Conservation (phyloP, 495 filamentous ascomycete genomes). For the Glonium stellatum region DNA sequence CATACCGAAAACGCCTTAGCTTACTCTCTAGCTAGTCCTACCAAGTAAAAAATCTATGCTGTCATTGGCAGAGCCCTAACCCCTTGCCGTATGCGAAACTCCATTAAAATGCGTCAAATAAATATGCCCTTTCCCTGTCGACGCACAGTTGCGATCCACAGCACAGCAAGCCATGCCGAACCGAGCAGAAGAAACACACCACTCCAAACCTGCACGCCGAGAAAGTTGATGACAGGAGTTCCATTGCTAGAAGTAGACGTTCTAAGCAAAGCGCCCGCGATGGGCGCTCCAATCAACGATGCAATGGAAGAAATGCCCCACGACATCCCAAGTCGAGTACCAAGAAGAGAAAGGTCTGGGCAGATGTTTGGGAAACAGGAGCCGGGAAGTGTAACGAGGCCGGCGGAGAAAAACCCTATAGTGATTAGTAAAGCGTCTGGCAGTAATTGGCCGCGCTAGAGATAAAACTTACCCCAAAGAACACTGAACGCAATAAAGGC, state of each 20-base stretch:
- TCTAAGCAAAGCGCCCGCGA: slow-evolving; percentile 23
- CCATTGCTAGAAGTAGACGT: slow-evolving; percentile 9
- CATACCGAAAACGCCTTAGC: too few relatives aligned
- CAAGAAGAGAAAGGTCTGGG: slow-evolving; percentile 18
- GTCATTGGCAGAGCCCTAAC: too few relatives aligned
- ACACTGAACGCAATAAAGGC: slow-evolving; percentile 23
- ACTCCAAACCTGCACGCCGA: slow-evolving; percentile 23
- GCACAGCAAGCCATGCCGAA: slow-evolving; percentile 12
- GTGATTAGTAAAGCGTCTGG: background rate
- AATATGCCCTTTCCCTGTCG: slow-evolving; percentile 15
- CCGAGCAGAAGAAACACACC: slow-evolving; percentile 19
- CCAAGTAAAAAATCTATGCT: too few relatives aligned
- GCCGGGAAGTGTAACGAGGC: slow-evolving; percentile 23
- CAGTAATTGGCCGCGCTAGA: background rate
- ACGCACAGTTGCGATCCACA: slow-evolving; percentile 15
- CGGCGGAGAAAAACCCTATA: slow-evolving; percentile 22
- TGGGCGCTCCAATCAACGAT: slow-evolving; percentile 21
- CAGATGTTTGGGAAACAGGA: slow-evolving; percentile 22
- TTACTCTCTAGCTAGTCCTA: too few relatives aligned
- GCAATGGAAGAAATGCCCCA: slow-evolving; percentile 21
- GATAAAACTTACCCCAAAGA: slow-evolving; percentile 19
- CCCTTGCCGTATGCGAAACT: too few relatives aligned
- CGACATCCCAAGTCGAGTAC: slow-evolving; percentile 27
- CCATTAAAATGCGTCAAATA: background rate
- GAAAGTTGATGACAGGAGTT: slow-evolving; percentile 6